Percentiles rank a stretch among this genome's conserved stretches.
Conservation (phyloP, 768 basidiomycete genomes). For the Myochromella boudieri region DNA sequence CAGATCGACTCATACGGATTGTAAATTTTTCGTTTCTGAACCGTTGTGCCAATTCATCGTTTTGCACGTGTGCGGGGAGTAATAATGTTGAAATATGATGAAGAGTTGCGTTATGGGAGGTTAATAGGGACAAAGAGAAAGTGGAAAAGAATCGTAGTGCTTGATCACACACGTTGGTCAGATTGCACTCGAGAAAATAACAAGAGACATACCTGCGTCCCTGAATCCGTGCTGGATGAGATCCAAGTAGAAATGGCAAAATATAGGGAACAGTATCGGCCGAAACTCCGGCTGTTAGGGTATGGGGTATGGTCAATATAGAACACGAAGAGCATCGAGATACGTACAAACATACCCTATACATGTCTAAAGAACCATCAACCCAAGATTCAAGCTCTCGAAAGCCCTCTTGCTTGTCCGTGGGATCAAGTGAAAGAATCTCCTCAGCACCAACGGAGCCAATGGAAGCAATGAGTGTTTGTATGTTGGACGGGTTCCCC, state of each 20-base stretch:
- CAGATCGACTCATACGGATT: slow-evolving; percentile 86
- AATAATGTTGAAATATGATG: slow-evolving; percentile 80
- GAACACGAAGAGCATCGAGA: background rate
- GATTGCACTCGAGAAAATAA: slow-evolving; percentile 3
- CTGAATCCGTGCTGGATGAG: slow-evolving; percentile 88
- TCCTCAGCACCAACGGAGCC: slow-evolving; percentile 83
- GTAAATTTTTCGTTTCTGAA: slow-evolving; percentile 91
- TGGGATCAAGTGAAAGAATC: slow-evolving; percentile 76
- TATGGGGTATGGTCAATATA: background rate
- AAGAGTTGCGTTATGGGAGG: slow-evolving; percentile 66
- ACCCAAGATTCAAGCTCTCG: slow-evolving; percentile 87
- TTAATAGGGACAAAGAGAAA: slow-evolving; percentile 66
- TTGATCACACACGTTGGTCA: slow-evolving; percentile 28
- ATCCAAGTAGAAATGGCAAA: slow-evolving; percentile 96
- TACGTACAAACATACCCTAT: slow-evolving; percentile 55
- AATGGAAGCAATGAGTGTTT: slow-evolving; percentile 74
- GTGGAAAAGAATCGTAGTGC: slow-evolving; percentile 74
- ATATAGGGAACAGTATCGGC: slow-evolving; percentile 92
- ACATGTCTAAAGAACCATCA: slow-evolving; percentile 89
- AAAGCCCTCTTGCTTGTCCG: slow-evolving; percentile 85
- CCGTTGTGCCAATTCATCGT: slow-evolving; percentile 78
- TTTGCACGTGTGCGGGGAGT: slow-evolving; percentile 80
- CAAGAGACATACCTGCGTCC: slow-evolving; percentile 69
- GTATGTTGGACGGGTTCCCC: slow-evolving; percentile 71
- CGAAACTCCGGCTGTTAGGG: slow-evolving; percentile 80